phyloP scores from a whole-genome alignment of 2,329 filamentous ascomycete species.

The Fusarium tupiense region DNA sequence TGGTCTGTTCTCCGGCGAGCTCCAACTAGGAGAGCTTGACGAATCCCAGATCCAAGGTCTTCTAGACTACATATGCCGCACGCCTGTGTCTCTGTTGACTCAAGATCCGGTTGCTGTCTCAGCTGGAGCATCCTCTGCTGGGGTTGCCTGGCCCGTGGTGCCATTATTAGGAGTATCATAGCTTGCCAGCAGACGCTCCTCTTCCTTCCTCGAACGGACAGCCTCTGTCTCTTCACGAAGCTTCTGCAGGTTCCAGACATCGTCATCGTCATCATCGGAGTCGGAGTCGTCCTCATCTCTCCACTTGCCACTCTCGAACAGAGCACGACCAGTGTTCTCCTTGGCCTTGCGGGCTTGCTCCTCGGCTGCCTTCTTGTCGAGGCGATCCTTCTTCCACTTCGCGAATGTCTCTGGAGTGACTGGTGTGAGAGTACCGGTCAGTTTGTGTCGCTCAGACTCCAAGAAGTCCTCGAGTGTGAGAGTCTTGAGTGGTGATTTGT shows the following conservation, averaged over 20 bases:
- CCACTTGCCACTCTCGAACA: slow-evolving; percentile 99
- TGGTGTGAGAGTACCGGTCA: slow-evolving; percentile 89
- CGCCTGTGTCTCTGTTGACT: slow-evolving; percentile 15
- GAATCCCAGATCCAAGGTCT: slow-evolving; percentile 39
- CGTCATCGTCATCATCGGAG: slow-evolving; percentile 68
- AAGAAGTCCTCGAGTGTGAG: slow-evolving; percentile 97
- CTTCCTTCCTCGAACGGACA: slow-evolving; percentile 78
- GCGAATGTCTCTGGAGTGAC: slow-evolving; percentile 93
- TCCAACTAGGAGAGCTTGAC: slow-evolving; percentile 36
- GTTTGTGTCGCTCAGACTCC: slow-evolving; percentile 94
- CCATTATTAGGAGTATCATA: slow-evolving; percentile 40
- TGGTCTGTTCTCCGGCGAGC: slow-evolving; percentile 39
- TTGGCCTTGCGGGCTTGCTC: slow-evolving; percentile 90
- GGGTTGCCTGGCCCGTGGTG: slow-evolving; percentile 21
- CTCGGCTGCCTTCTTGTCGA: slow-evolving; percentile 96
- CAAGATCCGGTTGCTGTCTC: slow-evolving; percentile 41
- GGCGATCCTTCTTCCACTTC: slow-evolving; percentile 94
- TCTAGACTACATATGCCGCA: slow-evolving; percentile 36
- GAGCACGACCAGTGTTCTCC: slow-evolving; percentile 91
- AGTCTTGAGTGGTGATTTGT: slow-evolving; percentile 94
- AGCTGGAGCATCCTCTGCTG: slow-evolving; percentile 28
- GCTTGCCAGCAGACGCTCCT: slow-evolving; percentile 66
- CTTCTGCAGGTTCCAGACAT: slow-evolving; percentile 80
- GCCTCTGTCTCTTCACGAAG: slow-evolving; percentile 87
- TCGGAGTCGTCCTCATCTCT: slow-evolving; percentile 72